phyloP scores from a whole-genome alignment of 2,329 filamentous ascomycete species.

The Talaromyces islandicus region DNA sequence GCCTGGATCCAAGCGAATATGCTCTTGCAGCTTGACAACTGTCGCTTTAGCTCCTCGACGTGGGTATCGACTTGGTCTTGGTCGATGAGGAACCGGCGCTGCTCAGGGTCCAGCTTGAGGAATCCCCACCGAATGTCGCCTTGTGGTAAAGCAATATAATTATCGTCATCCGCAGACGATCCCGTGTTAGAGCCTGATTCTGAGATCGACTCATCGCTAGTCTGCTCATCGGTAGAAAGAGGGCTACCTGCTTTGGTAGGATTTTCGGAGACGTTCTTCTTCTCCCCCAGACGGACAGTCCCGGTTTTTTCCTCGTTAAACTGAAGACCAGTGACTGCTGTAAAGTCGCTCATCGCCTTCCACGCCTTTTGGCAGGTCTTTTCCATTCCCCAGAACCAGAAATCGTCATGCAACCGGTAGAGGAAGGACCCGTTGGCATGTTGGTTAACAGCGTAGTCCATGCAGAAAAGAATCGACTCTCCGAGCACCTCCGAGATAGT shows the following conservation, averaged over 20 bases:
- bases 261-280: not conserved
- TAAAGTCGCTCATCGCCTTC: conserved; percentile 52
- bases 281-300: conserved; percentile 36
- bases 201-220: not conserved
- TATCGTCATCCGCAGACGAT: not conserved
- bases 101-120: conserved; percentile 48
- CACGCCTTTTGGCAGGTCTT: conserved; percentile 52
- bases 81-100: conserved; percentile 56
- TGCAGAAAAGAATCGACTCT: conserved; percentile 57
- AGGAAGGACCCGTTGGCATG: conserved; percentile 49
- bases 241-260: not conserved
- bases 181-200: not conserved
- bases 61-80: conserved; percentile 54
- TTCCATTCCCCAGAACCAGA: conserved; percentile 62
- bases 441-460: conserved; percentile 60
- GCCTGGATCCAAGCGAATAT: conserved; percentile 56
- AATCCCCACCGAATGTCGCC: conserved; percentile 57
- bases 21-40: conserved; percentile 51
- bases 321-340: conserved; percentile 49
- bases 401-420: conserved; percentile 59
- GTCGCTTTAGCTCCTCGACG: conserved; percentile 52
- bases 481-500: conserved; percentile 55
- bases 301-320: conserved; percentile 57
- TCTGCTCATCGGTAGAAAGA: not conserved
- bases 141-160: conserved; percentile 36